A percentile compares a stretch with the other conserved stretches of the same genome.
Evolutionary conservation across 179 eudicot species (phyloP).

Genomic region (Pouteria campechiana): DNA sequence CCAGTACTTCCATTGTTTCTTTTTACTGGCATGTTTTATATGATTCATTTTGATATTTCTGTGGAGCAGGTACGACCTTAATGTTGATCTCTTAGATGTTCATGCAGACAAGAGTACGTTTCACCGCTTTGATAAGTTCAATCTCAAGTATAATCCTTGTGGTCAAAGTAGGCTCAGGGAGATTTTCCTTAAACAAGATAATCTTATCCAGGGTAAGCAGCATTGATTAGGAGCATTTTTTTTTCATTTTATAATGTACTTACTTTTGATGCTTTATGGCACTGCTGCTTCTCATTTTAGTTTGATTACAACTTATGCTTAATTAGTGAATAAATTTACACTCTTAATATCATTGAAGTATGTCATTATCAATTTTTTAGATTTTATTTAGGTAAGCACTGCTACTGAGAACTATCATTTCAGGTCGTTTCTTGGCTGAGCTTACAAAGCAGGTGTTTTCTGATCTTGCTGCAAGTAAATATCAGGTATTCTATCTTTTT

Average conservation of each 20-base stretch:
- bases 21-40: not conserved
- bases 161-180: slow-evolving; percentile 99
- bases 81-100: slow-evolving; percentile 96
- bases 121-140: slow-evolving; percentile 99
- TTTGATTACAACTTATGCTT: too few relatives aligned
- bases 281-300: too few relatives aligned
- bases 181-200: slow-evolving; percentile 95
- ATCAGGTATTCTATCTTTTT: slow-evolving; percentile 48
- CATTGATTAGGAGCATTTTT: too few relatives aligned
- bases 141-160: slow-evolving; percentile 98
- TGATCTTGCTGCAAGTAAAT: slow-evolving; percentile 90
- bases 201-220: slow-evolving; percentile 97
- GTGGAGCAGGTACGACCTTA: slow-evolving; percentile 69
- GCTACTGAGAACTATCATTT: too few relatives aligned
- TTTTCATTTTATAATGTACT: too few relatives aligned
- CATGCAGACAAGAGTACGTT: slow-evolving; percentile 99
- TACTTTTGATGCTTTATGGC: too few relatives aligned
- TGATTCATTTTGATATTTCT: slow-evolving; percentile 1
- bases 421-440: slow-evolving; percentile 98
- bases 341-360: too few relatives aligned
- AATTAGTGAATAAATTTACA: too few relatives aligned
- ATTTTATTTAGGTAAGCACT: not conserved
- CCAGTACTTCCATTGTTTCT: not conserved
- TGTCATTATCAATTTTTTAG: not conserved
- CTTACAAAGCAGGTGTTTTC: slow-evolving; percentile 90